Conservation (phyloP, 371 early-diverging fungal genomes). For the Lichtheimia ramosa region DNA sequence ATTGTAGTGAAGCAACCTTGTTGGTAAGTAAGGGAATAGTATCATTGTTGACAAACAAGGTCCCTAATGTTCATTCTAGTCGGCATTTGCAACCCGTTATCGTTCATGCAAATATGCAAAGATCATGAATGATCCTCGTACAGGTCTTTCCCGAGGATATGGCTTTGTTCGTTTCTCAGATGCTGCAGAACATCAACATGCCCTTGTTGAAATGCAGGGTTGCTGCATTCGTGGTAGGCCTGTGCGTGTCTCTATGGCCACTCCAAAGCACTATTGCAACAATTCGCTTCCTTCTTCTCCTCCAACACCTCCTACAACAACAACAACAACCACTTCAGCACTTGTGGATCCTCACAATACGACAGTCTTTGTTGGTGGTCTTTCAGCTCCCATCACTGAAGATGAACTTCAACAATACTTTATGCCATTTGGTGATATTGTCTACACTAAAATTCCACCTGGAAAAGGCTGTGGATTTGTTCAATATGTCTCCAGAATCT, state of each 20-base stretch:
- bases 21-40: constrained; percentile 46
- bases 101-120: constrained; percentile 74
- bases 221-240: constrained; percentile 67
- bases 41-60: not conserved
- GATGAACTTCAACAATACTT: constrained; percentile 81
- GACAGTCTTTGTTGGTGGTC: constrained; percentile 92
- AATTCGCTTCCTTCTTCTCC: not conserved
- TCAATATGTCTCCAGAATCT: constrained; percentile 73
- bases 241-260: constrained; percentile 85
- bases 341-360: constrained; percentile 58
- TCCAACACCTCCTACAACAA: not conserved
- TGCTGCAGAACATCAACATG: constrained; percentile 70
- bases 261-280: constrained; percentile 52
- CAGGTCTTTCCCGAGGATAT: constrained; percentile 79
- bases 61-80: constrained; percentile 16
- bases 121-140: constrained; percentile 79
- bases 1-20: constrained; percentile 70
- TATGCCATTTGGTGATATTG: constrained; percentile 82
- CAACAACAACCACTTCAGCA: not conserved
- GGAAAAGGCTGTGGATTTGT: constrained; percentile 94
- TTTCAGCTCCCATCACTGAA: constrained; percentile 72
- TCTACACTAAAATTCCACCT: constrained; percentile 87
- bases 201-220: constrained; percentile 82
- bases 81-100: constrained; percentile 63
- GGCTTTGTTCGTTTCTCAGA: constrained; percentile 85